Conservation (phyloP, 352 stramenopile species). For the Globisporangium orthogonon region DNA sequence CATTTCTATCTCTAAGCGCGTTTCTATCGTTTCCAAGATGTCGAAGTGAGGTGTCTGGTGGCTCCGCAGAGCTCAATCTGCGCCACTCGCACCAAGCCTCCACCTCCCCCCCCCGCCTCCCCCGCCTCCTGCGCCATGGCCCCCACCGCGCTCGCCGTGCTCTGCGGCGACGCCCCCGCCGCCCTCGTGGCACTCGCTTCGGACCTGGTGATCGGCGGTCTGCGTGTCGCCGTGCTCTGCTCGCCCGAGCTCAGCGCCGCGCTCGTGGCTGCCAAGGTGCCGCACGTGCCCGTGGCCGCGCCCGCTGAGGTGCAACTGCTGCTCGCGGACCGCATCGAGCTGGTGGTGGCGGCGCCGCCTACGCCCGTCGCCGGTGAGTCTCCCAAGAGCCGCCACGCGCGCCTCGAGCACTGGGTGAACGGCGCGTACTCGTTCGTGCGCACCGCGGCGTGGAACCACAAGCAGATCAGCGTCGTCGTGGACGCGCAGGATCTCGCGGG, state of each 20-base stretch:
- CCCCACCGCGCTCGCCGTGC: slow-evolving; percentile 55
- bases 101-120: neutral
- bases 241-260: slow-evolving; percentile 45
- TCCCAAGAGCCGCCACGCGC: slow-evolving; percentile 31
- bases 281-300: slow-evolving; percentile 54
- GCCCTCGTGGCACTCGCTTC: slow-evolving; percentile 42
- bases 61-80: neutral
- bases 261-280: slow-evolving; percentile 68
- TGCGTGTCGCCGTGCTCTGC: slow-evolving; percentile 58
- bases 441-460: slow-evolving; percentile 82
- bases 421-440: slow-evolving; percentile 77
- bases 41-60: slow-evolving; percentile 1
- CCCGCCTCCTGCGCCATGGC: slow-evolving; percentile 15
- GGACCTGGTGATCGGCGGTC: slow-evolving; percentile 41
- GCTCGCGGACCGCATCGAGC: slow-evolving; percentile 58
- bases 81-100: neutral
- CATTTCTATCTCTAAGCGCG: slow-evolving; percentile 6
- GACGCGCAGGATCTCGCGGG: slow-evolving; percentile 49
- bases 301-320: slow-evolving; percentile 65
- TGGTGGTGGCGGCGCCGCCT: slow-evolving; percentile 58
- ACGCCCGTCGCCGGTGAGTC: slow-evolving; percentile 21
- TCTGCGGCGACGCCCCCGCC: slow-evolving; percentile 42
- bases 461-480: slow-evolving; percentile 79
- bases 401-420: slow-evolving; percentile 60
- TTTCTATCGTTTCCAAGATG: slow-evolving; percentile 13